Conservation (phyloP, 148 eudicot species). For the Rhododendron griersonianum region DNA sequence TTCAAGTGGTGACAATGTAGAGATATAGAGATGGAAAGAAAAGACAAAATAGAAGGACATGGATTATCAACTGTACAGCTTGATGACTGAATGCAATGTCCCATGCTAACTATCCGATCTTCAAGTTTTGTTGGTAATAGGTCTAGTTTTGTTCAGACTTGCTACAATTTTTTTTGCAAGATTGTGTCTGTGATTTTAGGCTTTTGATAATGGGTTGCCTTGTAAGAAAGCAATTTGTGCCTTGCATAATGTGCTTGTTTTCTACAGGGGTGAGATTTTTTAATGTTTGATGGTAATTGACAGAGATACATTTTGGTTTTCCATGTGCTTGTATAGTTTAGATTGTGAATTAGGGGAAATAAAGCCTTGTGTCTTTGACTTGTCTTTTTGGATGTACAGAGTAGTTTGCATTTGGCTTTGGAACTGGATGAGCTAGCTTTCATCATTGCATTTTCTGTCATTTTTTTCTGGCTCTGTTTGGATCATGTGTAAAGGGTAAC, state of each 20-base stretch:
- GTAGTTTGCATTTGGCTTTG: neutral
- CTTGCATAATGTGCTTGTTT: neutral
- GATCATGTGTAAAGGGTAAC: neutral
- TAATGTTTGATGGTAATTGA: neutral
- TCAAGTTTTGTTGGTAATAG: neutral
- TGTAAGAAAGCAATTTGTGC: slow-evolving; percentile 5
- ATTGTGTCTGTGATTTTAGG: neutral
- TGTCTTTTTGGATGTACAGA: neutral
- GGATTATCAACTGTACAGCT: slow-evolving; percentile 41
- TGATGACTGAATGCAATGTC: slow-evolving; percentile 15
- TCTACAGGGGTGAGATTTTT: neutral
- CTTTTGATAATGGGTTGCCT: slow-evolving; percentile 1
- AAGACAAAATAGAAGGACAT: neutral
- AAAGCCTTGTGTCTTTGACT: neutral
- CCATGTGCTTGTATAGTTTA: neutral
- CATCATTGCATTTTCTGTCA: neutral
- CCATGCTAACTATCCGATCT: neutral
- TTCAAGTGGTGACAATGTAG: slow-evolving; percentile 56
- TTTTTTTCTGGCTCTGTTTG: neutral
- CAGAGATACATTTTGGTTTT: neutral
- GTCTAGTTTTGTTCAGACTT: neutral
- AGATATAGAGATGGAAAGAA: slow-evolving; percentile 25
- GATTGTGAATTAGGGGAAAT: neutral
- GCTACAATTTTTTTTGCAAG: neutral
- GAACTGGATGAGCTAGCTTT: neutral